Percentiles rank a stretch among this genome's conserved stretches.
These are phyloP conservation scores for Cystobasidium tubakii DNA, from an alignment of 768 basidiomycete genomes.

Conservation along the genomic window DNA sequence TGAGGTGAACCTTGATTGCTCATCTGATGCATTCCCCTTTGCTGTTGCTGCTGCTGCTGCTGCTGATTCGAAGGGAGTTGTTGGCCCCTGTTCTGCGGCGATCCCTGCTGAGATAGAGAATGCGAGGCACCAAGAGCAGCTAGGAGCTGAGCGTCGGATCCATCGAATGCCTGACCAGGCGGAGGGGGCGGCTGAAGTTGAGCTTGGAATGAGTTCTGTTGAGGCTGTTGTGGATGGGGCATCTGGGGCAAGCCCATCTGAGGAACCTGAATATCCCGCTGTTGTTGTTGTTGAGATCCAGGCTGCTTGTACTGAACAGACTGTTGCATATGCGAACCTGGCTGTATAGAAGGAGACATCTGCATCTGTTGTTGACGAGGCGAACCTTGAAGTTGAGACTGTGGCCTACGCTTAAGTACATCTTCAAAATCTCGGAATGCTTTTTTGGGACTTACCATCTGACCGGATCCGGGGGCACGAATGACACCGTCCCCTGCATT, in stretches of 20 bases:
- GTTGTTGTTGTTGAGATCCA: neutral
- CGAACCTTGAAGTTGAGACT: neutral
- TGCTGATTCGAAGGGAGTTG: neutral
- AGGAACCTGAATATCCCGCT: conserved; percentile 6
- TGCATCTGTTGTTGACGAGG: neutral
- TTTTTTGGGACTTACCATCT: conserved; percentile 15
- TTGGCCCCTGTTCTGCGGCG: neutral
- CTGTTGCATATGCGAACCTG: neutral
- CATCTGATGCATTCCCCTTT: conserved; percentile 5
- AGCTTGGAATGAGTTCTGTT: neutral
- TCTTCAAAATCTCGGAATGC: conserved; percentile 22
- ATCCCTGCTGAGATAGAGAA: neutral
- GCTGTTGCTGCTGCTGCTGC: conserved; percentile 2
- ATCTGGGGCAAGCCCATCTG: conserved; percentile 2
- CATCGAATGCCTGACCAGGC: neutral
- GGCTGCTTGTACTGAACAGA: neutral
- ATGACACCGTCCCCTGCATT: conserved; percentile 27
- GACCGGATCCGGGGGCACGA: conserved; percentile 15
- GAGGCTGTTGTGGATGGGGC: neutral
- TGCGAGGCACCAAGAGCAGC: conserved; percentile 4
- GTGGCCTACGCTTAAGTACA: neutral
- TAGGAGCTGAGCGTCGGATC: neutral
- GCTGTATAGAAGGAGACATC: neutral
- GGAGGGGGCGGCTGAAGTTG: conserved; percentile 8
- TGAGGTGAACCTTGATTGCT: conserved; percentile 6